Base-by-base conservation (phyloP, 768 basidiomycete species). In the Lactifluus volemus region DNA sequence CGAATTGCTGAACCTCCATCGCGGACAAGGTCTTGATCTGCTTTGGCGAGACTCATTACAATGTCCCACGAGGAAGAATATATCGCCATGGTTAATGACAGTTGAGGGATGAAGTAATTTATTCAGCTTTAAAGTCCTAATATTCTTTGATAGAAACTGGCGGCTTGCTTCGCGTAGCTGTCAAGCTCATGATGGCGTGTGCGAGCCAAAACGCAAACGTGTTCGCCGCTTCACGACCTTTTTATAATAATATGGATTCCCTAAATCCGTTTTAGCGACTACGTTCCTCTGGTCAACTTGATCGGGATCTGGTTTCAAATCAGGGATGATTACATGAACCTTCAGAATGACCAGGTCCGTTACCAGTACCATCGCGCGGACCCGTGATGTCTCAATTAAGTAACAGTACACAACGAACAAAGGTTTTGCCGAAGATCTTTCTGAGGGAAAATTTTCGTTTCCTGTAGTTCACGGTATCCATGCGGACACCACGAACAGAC, bases 371-470 rank as follows among this genome's bases (percentile, higher is more conserved):
- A 49, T 51, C 32, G 19, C 8, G 4, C 5, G 53, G 5, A 9
- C 15, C 8, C 29, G 15, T 8, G 8, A 12, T 36, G 29, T 36
- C 61, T 61, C 38, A 25, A 49, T 41, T 25, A 11, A 12, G 36
- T 44, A 32, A 9, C 65, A 96, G 92, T 98, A 98, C 69, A 76
- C 84, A 2, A 81, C 82, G 47, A 89, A 87, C 70, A 91, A 91
- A 70, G 89, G 89, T 2, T 96, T 91, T 71, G 90, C 89, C 0
- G 95, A 98, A 73, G 96, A 98, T 70, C 77, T 98, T 14, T 88
- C 91, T 0, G 96, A 98, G 74, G 96, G 96, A 7, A 98, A 98
- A 72, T 98, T 98, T 76, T 95, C 92, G 4, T 98, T 98, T 74
- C 95, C 94, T 0, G 79, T 98, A 36, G 86, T 98, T 0, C 96